phyloP scores from a whole-genome alignment of 345 rosid genomes.

The Citrus cavaleriei region DNA sequence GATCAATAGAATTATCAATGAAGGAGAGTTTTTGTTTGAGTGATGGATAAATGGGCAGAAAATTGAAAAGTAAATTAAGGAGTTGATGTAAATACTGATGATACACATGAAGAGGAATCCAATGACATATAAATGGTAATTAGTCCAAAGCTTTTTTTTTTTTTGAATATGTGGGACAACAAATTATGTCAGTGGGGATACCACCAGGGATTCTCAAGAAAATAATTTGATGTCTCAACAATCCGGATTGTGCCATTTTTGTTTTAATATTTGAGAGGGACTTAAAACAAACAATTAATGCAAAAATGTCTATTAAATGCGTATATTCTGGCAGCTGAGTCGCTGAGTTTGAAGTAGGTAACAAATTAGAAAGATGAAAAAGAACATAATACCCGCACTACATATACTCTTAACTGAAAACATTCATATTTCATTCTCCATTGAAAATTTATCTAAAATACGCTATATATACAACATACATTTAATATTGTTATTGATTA shows the following conservation, averaged over 20 bases:
- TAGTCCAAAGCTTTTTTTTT: conserved; percentile 10
- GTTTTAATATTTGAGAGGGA: neutral
- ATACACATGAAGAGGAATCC: conserved; percentile 30
- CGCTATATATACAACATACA: neutral
- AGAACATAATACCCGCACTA: neutral
- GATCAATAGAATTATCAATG: neutral
- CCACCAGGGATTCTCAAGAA: conserved; percentile 5
- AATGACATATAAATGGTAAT: conserved; percentile 16
- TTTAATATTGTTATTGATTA: neutral
- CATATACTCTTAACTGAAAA: neutral
- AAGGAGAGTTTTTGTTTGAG: neutral
- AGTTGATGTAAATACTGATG: conserved; percentile 6
- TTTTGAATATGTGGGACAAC: conserved; percentile 32
- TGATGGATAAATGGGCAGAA: neutral
- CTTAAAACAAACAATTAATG: neutral
- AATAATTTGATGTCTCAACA: neutral
- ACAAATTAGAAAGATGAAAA: neutral
- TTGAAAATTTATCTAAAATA: neutral
- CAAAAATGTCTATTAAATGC: neutral
- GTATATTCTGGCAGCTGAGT: neutral
- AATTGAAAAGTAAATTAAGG: neutral
- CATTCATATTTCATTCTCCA: neutral
- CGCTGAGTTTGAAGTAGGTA: too few species aligned
- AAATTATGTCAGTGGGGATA: conserved; percentile 27
- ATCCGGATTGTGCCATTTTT: neutral